A percentile compares a stretch with the other conserved stretches of the same genome.
These are phyloP conservation scores for Pleurotus eryngii DNA, from an alignment of 768 basidiomycete genomes.

Conservation along the genomic window DNA sequence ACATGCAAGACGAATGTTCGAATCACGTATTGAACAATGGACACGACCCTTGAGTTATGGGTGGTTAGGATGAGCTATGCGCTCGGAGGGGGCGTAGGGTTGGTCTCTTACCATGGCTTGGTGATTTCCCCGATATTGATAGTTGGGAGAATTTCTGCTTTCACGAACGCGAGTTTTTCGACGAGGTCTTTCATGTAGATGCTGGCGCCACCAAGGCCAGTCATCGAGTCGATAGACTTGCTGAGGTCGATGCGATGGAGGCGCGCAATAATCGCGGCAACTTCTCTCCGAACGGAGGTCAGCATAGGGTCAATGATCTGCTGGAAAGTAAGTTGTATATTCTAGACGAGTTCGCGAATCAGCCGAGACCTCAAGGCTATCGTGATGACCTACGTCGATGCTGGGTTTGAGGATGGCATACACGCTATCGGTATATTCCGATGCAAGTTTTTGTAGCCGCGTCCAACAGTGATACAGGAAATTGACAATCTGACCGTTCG, in stretches of 20 bases:
- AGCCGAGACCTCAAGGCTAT: background rate
- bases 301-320: slow-evolving; percentile 60
- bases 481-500: slow-evolving; percentile 76
- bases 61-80: background rate
- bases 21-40: slow-evolving; percentile 76
- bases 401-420: slow-evolving; percentile 50
- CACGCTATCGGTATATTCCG: slow-evolving; percentile 65
- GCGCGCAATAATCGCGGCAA: slow-evolving; percentile 72
- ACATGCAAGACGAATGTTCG: slow-evolving; percentile 88
- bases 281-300: slow-evolving; percentile 73
- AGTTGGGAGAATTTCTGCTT: slow-evolving; percentile 67
- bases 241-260: slow-evolving; percentile 85
- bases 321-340: slow-evolving; percentile 47
- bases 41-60: slow-evolving; percentile 38
- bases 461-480: slow-evolving; percentile 77
- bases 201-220: slow-evolving; percentile 65
- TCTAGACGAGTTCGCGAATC: slow-evolving; percentile 30
- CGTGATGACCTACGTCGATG: slow-evolving; percentile 47
- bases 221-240: slow-evolving; percentile 62
- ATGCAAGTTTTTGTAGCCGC: slow-evolving; percentile 60
- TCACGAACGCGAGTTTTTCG: slow-evolving; percentile 83
- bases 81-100: too few relatives aligned
- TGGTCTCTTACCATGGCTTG: slow-evolving; percentile 62
- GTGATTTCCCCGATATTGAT: slow-evolving; percentile 71
- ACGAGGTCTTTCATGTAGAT: slow-evolving; percentile 89